A percentile compares a stretch with the other conserved stretches of the same genome.
phyloP scores from a whole-genome alignment of 2,329 filamentous ascomycete genomes.

The Rutstroemia sp. region DNA sequence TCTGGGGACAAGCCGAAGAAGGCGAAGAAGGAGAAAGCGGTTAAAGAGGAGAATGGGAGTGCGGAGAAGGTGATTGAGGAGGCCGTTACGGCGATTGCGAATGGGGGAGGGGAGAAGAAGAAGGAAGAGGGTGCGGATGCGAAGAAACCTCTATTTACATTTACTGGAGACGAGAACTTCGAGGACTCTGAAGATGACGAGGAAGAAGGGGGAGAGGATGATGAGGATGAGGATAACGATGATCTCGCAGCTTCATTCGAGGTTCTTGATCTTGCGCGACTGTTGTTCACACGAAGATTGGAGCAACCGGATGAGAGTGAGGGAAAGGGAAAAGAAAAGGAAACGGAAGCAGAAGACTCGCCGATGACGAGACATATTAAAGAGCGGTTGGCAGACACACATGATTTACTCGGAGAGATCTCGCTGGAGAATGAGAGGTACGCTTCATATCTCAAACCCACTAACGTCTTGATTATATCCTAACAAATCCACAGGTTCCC shows the following conservation, averaged over 20 bases:
- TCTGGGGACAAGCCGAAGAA: conserved; percentile 44
- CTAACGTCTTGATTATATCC: not conserved
- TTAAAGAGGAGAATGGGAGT: conserved; percentile 36
- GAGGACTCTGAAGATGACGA: conserved; percentile 73
- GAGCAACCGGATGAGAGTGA: conserved; percentile 37
- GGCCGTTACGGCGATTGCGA: conserved; percentile 34
- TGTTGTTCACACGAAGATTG: conserved; percentile 54
- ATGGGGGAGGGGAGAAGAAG: conserved; percentile 20
- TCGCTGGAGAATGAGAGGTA: conserved; percentile 90
- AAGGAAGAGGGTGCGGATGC: conserved; percentile 32
- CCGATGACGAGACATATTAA: conserved; percentile 54
- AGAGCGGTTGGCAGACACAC: conserved; percentile 73
- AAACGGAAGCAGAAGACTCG: conserved; percentile 63
- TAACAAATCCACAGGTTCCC: conserved; percentile 50
- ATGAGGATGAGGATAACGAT: conserved; percentile 55
- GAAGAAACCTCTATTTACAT: conserved; percentile 81
- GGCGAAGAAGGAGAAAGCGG: conserved; percentile 34
- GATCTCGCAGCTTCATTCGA: conserved; percentile 76
- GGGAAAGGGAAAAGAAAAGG: conserved; percentile 40
- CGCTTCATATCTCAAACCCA: conserved; percentile 11
- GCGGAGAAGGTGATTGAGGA: conserved; percentile 39
- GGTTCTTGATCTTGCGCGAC: conserved; percentile 71
- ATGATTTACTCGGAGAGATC: conserved; percentile 91
- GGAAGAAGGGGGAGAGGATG: conserved; percentile 39
- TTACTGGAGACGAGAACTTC: conserved; percentile 91